A percentile compares a stretch with the other conserved stretches of the same genome.
Conservation (phyloP, 1,284 basidiomycete species). For the Stygiomarasmius scandens region DNA sequence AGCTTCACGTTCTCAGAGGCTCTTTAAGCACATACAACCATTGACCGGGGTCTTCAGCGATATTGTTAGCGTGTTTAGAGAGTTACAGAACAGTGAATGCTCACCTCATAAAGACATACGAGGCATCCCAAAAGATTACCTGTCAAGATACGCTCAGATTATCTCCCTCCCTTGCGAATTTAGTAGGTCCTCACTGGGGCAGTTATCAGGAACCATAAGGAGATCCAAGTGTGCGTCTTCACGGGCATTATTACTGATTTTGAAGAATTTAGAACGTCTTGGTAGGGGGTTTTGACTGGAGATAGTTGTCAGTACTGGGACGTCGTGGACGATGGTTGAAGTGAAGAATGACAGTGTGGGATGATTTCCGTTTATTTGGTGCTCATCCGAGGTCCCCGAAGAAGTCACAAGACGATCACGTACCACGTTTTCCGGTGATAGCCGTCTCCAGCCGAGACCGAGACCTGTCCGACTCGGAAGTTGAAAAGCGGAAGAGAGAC, state of each 20-base stretch:
- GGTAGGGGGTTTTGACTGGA: neutral
- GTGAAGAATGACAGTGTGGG: neutral
- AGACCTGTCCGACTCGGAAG: too few relatives aligned
- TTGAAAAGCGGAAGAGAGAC: too few relatives aligned
- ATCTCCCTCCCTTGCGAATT: conserved; percentile 13
- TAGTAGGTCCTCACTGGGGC: conserved; percentile 36
- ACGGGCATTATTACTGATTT: conserved; percentile 43
- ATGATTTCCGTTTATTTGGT: neutral
- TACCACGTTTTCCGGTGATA: too few relatives aligned
- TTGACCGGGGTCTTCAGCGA: conserved; percentile 51
- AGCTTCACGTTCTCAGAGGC: conserved; percentile 10
- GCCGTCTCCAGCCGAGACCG: too few relatives aligned
- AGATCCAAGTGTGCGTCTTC: conserved; percentile 62
- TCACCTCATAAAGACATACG: conserved; percentile 74
- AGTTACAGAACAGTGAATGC: neutral
- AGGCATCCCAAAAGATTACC: conserved; percentile 68
- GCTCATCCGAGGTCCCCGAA: too few relatives aligned
- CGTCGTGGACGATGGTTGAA: neutral
- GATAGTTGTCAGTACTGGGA: neutral
- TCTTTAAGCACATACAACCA: conserved; percentile 38
- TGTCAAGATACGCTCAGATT: conserved; percentile 45
- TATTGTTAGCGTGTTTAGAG: too few relatives aligned
- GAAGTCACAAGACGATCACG: too few relatives aligned
- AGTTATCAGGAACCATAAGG: conserved; percentile 70
- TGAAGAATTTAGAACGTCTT: neutral